Evolutionary conservation across 73 alveolate species (phyloP).

Genomic region (Symbiodinium natans): DNA sequence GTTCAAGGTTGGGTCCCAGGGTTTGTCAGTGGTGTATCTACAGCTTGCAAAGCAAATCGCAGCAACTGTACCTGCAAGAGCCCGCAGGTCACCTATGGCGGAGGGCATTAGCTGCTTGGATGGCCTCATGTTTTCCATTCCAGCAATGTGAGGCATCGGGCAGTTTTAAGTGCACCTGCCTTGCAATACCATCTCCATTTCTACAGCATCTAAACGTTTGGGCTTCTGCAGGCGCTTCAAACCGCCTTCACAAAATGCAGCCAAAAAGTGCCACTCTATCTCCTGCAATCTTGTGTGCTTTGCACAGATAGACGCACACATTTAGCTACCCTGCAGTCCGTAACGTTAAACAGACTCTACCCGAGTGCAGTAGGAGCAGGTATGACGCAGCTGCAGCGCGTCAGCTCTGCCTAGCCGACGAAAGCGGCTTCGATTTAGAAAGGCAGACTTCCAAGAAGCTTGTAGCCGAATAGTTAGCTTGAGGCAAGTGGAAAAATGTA

Average conservation of each 20-base stretch:
- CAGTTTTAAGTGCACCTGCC: slow-evolving; percentile 19
- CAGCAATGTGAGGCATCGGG: slow-evolving; percentile 7
- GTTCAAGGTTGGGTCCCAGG: slow-evolving; percentile 26
- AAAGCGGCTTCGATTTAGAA: slow-evolving; percentile 2
- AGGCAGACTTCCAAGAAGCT: slow-evolving; percentile 16
- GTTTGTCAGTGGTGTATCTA: not conserved
- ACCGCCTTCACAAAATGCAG: too few species aligned
- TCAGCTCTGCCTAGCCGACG: slow-evolving; percentile 1
- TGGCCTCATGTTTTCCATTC: not conserved
- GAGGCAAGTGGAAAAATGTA: not conserved
- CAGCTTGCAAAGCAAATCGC: not conserved
- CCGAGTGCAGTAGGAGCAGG: slow-evolving; percentile 13
- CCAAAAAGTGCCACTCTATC: too few species aligned
- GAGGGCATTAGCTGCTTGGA: slow-evolving; percentile 65
- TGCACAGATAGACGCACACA: too few species aligned
- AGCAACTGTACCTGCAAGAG: not conserved
- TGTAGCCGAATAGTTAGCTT: not conserved
- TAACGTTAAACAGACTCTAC: too few species aligned
- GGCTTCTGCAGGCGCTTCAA: too few species aligned
- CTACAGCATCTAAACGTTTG: too few species aligned
- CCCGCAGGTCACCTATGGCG: slow-evolving; percentile 87
- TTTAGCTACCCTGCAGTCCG: too few species aligned
- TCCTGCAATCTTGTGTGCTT: too few species aligned
- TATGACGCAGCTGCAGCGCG: slow-evolving; percentile 14
- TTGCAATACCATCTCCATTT: too few species aligned